phyloP scores from a whole-genome alignment of 2,329 filamentous ascomycete species.

The Talaromyces sp. region DNA sequence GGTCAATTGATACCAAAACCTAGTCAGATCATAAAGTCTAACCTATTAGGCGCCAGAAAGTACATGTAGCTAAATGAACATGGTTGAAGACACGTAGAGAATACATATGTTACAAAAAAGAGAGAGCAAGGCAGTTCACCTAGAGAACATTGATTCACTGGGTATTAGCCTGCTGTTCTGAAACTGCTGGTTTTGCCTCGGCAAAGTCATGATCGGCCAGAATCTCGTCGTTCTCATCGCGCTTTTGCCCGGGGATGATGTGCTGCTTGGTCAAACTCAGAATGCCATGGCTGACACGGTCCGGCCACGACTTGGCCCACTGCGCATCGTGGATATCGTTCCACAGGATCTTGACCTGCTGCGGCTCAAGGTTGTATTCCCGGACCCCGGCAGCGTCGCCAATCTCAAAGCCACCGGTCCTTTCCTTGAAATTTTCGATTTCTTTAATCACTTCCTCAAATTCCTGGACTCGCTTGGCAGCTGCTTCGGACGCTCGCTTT shows the following conservation, averaged over 20 bases:
- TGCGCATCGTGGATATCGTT: conserved; percentile 40
- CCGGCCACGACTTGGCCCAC: conserved; percentile 38
- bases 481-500: conserved; percentile 16
- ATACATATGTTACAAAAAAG: conserved; percentile 14
- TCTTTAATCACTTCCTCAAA: conserved; percentile 15
- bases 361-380: conserved; percentile 20
- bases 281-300: conserved; percentile 38
- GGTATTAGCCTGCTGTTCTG: conserved; percentile 16
- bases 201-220: conserved; percentile 18
- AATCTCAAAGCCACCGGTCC: neutral
- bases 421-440: conserved; percentile 21
- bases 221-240: conserved; percentile 10
- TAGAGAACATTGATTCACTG: neutral
- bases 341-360: conserved; percentile 42
- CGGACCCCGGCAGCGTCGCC: neutral
- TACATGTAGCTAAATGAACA: neutral
- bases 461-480: conserved; percentile 20
- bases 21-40: neutral
- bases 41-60: neutral
- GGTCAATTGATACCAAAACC: neutral
- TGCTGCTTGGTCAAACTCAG: conserved; percentile 31
- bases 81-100: neutral
- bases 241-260: conserved; percentile 30
- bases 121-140: conserved; percentile 12
- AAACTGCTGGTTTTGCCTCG: conserved; percentile 12